Evolutionary conservation across 179 eudicot species (phyloP).

Genomic region (Beta lomatogona): DNA sequence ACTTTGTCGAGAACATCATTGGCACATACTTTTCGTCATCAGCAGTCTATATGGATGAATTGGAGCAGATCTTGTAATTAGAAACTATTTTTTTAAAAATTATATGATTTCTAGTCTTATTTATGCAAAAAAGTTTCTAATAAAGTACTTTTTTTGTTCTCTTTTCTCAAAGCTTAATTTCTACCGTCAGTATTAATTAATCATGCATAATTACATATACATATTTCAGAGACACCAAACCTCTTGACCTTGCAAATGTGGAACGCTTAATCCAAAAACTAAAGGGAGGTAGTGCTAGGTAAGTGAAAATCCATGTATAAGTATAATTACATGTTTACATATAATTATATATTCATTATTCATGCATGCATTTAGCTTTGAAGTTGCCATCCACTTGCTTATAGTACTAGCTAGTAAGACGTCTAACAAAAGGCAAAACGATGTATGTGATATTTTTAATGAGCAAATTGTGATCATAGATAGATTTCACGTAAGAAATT

Average conservation of each 20-base stretch:
- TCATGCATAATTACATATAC: background rate
- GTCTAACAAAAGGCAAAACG: too few relatives aligned
- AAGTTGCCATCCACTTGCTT: too few relatives aligned
- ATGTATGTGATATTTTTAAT: too few relatives aligned
- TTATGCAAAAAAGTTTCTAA: background rate
- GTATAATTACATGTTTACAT: background rate
- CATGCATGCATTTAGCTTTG: background rate
- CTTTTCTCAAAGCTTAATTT: too few relatives aligned
- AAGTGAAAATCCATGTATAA: background rate
- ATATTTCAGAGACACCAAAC: background rate
- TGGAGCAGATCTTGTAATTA: background rate
- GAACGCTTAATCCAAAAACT: slow-evolving; percentile 14
- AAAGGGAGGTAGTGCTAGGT: slow-evolving; percentile 14
- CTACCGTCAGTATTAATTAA: too few relatives aligned
- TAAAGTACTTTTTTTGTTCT: too few relatives aligned
- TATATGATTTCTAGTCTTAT: background rate
- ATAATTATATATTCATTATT: background rate
- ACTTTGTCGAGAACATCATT: slow-evolving; percentile 17
- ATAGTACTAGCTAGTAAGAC: too few relatives aligned
- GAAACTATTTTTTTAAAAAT: background rate
- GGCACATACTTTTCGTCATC: slow-evolving; percentile 4
- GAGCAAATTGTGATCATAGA: too few relatives aligned
- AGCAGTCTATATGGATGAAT: background rate
- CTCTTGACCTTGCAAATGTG: background rate
- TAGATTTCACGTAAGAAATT: too few relatives aligned